Base-by-base conservation (phyloP, 768 basidiomycete genomes). In the Rossbeevera mucosa region DNA sequence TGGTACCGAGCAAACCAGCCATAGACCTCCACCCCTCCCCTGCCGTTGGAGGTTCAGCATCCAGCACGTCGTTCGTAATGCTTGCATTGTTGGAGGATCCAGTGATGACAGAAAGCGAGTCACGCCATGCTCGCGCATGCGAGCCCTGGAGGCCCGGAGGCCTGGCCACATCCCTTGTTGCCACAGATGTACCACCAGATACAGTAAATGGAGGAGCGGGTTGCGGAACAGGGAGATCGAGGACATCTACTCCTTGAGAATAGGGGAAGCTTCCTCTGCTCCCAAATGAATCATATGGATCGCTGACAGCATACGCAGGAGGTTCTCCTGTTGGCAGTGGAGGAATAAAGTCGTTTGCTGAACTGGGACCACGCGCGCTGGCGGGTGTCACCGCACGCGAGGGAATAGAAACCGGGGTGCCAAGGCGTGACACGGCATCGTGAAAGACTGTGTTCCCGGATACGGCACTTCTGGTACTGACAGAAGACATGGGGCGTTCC, bases 41-140 rank as follows among this genome's bases (percentile, higher is more conserved):
- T 22, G 86, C 81, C 50, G 63, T 63, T 3, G 88, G 87, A 7
- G 88, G 87, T 21, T 76, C 82, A 29, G 87, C 83, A 54, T 90
- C 88, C 14, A 87, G 69, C 5, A 86, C 62, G 61, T 88, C 85
- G 18, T 82, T 76, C 3, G 75, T 68, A 49, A 82, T 21, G 13
- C 65, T 59, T 7, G 62, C 70, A 2, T 56, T 68, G 33, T 67
- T 58, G 14, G 59, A 65, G 25, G 67, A 66, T 31, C 70, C 68
- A 18, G 66, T 65, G 33, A 68, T 63, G n/a, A 61, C 66, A 48
- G 53, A 62, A 48, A 58, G 65, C 56, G 67, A 75, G 45, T 68
- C 68, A 28, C 69, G 69, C 73, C 69, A 74, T 16, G 58, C 58
- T 26, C 54, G 53, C n/a, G 63, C 57, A 28, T 67, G 62, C 12